Evolutionary conservation across 2,329 filamentous ascomycete genomes (phyloP).

Genomic region (Hansfordia pulvinata): DNA sequence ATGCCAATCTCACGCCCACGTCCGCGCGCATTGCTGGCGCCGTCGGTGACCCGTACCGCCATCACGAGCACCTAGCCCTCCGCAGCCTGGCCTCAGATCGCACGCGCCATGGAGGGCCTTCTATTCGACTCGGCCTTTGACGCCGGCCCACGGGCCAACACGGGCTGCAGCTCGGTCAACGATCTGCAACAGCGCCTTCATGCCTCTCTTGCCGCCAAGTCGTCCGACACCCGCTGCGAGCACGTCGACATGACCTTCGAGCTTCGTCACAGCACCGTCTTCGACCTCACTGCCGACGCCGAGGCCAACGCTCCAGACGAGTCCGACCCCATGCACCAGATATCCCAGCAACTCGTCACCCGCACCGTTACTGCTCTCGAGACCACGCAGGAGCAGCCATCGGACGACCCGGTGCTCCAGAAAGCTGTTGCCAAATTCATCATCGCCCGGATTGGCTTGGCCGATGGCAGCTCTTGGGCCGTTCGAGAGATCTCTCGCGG

Average conservation of each 20-base stretch:
- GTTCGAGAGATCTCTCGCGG: constrained; percentile 28
- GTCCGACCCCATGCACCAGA: constrained; percentile 11
- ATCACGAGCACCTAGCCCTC: no score
- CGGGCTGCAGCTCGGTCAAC: constrained; percentile 22
- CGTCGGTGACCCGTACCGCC: no score
- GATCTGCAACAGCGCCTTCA: constrained; percentile 33
- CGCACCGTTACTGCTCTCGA: constrained; percentile 30
- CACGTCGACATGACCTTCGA: constrained; percentile 33
- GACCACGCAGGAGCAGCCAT: constrained; percentile 31
- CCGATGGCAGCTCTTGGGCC: constrained; percentile 35
- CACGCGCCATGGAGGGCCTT: constrained; percentile 18
- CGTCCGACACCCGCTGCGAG: constrained; percentile 32
- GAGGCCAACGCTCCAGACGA: constrained; percentile 21
- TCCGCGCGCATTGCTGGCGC: no score
- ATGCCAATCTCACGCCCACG: no score
- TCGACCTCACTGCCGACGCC: constrained; percentile 23
- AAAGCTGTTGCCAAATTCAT: constrained; percentile 35
- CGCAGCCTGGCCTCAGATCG: no score
- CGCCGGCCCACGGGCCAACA: constrained; percentile 14
- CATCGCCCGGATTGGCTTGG: constrained; percentile 23
- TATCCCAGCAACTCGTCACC: constrained; percentile 13
- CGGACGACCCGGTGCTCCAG: constrained; percentile 33
- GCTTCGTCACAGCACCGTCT: constrained; percentile 27
- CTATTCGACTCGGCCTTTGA: constrained; percentile 6
- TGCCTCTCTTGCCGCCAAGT: constrained; percentile 24